A percentile compares a stretch with the other conserved stretches of the same genome.
Conservation (phyloP, 441 rosid species). For the Bruguiera hainesii region DNA sequence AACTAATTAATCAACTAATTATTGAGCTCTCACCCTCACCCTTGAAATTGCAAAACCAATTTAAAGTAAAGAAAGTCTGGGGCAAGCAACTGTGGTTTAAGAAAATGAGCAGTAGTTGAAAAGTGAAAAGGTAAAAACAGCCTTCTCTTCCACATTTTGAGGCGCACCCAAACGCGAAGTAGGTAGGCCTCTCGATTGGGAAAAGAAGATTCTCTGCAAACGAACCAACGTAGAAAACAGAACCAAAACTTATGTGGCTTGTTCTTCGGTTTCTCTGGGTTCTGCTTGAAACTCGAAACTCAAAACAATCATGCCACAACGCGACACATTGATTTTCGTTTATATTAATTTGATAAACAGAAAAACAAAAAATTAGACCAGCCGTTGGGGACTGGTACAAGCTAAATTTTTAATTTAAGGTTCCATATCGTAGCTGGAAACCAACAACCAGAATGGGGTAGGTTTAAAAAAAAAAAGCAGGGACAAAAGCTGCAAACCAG, state of each 20-base stretch:
- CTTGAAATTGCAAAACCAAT: too few species aligned
- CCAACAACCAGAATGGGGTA: neutral
- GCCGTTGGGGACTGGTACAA: constrained; percentile 10
- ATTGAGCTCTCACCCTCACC: too few species aligned
- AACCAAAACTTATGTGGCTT: constrained; percentile 25
- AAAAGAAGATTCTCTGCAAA: constrained; percentile 40
- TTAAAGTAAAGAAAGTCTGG: neutral
- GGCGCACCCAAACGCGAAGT: constrained; percentile 22
- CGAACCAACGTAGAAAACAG: constrained; percentile 37
- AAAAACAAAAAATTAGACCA: neutral
- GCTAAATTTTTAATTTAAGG: constrained; percentile 17
- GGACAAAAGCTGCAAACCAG: neutral
- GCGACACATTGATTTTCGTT: constrained; percentile 32
- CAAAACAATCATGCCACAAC: constrained; percentile 21
- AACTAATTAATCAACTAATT: too few species aligned
- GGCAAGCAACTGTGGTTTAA: neutral
- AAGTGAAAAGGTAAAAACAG: constrained; percentile 31
- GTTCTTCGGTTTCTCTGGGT: neutral
- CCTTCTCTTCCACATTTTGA: constrained; percentile 27
- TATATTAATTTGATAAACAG: constrained; percentile 4
- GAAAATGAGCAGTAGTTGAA: constrained; percentile 39
- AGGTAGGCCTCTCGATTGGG: constrained; percentile 9
- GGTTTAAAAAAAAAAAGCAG: neutral
- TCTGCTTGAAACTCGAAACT: constrained; percentile 12
- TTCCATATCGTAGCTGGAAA: constrained; percentile 13